Evolutionary conservation across 202 grass and related monocot species (phyloP).

Genomic region (Panicum virgatum): DNA sequence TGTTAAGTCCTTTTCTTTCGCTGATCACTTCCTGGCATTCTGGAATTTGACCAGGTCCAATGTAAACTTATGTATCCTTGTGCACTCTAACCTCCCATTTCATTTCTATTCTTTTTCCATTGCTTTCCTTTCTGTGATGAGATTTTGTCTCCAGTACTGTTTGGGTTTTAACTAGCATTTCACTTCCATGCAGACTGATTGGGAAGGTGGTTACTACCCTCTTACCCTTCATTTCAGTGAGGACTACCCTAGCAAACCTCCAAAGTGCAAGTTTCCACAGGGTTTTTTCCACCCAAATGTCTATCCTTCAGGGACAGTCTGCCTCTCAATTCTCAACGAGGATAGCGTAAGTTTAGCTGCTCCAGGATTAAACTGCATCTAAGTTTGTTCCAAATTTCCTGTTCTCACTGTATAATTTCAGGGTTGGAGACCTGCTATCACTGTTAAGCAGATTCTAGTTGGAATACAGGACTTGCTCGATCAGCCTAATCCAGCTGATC

Average conservation of each 20-base stretch:
- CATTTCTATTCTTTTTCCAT: background rate
- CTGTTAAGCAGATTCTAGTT: slow-evolving; percentile 78
- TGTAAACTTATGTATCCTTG: background rate
- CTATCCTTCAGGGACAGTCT: slow-evolving; percentile 87
- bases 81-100: background rate
- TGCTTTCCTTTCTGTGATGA: background rate
- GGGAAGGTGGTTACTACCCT: slow-evolving; percentile 77
- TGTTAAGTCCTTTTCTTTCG: background rate
- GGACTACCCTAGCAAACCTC: slow-evolving; percentile 82
- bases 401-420: slow-evolving; percentile 38
- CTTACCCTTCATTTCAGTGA: slow-evolving; percentile 79
- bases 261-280: slow-evolving; percentile 80
- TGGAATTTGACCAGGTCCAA: background rate
- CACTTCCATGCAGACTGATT: slow-evolving; percentile 65
- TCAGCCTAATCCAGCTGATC: slow-evolving; percentile 80
- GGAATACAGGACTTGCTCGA: slow-evolving; percentile 92
- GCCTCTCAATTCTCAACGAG: slow-evolving; percentile 82
- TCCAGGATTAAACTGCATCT: background rate
- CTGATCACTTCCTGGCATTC: background rate
- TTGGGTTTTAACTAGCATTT: background rate
- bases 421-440: slow-evolving; percentile 91
- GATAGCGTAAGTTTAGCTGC: slow-evolving; percentile 55
- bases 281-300: slow-evolving; percentile 90
- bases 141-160: background rate
- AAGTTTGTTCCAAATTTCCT: background rate